Conservation (phyloP, 108 stramenopile genomes). For the Schizochytrium sp. region DNA sequence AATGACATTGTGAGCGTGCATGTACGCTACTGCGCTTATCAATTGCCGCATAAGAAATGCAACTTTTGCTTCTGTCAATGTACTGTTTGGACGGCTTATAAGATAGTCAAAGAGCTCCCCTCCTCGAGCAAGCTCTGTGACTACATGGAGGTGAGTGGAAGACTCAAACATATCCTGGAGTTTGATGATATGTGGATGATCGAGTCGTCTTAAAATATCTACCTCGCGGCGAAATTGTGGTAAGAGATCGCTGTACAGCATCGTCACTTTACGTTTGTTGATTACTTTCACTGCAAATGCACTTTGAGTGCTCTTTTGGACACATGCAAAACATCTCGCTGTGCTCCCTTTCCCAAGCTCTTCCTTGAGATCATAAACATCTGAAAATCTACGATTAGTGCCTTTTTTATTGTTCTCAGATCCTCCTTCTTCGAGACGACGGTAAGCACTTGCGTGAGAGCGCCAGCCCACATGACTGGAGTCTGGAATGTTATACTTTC, state of each 20-base stretch:
- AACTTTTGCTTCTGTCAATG: conserved; percentile 62
- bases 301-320: background rate
- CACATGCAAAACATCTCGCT: conserved; percentile 31
- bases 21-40: conserved; percentile 60
- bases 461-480: too few relatives aligned
- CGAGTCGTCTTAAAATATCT: conserved; percentile 33
- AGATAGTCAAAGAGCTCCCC: conserved; percentile 64
- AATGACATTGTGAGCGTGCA: conserved; percentile 64
- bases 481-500: too few relatives aligned
- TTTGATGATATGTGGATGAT: conserved; percentile 45
- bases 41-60: conserved; percentile 42
- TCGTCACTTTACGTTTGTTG: conserved; percentile 48
- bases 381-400: background rate
- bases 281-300: conserved; percentile 20
- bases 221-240: conserved; percentile 44
- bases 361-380: background rate
- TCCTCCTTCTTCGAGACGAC: too few relatives aligned
- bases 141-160: background rate
- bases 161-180: conserved; percentile 17
- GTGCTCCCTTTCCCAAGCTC: conserved; percentile 44
- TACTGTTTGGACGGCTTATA: conserved; percentile 34
- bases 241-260: conserved; percentile 48
- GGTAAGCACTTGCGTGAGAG: too few relatives aligned
- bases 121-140: conserved; percentile 63
- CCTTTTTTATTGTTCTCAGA: too few relatives aligned